A percentile compares a stretch with the other conserved stretches of the same genome.
These are phyloP conservation scores for Fraxinus platypoda DNA, from an alignment of 305 asterid species.

Conservation along the genomic window DNA sequence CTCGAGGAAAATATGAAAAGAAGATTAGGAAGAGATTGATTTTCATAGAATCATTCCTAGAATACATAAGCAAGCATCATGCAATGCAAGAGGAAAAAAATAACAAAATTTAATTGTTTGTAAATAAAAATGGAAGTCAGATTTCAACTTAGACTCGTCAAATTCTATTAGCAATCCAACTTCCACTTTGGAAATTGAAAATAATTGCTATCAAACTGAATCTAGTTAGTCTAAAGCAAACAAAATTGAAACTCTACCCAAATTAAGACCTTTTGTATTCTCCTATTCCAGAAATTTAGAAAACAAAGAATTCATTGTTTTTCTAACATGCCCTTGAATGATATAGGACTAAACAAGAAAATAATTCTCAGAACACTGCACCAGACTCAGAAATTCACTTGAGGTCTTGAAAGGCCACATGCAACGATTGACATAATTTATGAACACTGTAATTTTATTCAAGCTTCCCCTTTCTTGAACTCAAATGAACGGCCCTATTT, in stretches of 20 bases:
- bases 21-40: not conserved
- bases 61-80: not conserved
- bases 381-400: not conserved
- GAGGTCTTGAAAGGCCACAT: not conserved
- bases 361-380: not conserved
- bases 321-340: not conserved
- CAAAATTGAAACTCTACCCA: not conserved
- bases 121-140: not conserved
- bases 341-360: not conserved
- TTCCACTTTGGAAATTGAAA: not conserved
- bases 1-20: not conserved
- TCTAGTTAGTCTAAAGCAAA: not conserved
- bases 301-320: not conserved
- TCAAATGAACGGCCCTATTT: not conserved
- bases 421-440: not conserved
- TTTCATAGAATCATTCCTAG: not conserved
- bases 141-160: no score
- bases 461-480: not conserved
- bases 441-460: not conserved
- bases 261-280: not conserved
- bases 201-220: not conserved
- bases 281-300: not conserved
- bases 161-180: not conserved
- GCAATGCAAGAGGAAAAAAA: not conserved
- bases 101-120: not conserved